These are phyloP conservation scores for Plasmodium inui DNA, from an alignment of 169 alveolate genomes.

Conservation along the genomic window DNA sequence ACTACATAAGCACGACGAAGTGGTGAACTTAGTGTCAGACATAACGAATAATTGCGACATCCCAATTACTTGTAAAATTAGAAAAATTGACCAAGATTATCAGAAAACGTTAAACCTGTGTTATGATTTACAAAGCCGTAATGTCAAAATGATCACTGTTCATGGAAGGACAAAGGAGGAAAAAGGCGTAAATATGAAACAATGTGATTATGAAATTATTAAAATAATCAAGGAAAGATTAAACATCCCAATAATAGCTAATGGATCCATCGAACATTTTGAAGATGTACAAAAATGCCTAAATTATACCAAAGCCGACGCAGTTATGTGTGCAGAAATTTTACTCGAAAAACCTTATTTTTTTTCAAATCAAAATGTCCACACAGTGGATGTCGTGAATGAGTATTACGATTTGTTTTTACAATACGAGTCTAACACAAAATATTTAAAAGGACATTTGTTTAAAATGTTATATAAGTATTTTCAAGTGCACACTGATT, in stretches of 20 bases:
- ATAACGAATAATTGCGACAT: slow-evolving; percentile 85
- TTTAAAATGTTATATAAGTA: slow-evolving; percentile 61
- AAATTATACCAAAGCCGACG: slow-evolving; percentile 92
- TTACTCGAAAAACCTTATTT: slow-evolving; percentile 92
- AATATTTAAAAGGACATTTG: slow-evolving; percentile 68
- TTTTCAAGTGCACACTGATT: slow-evolving; percentile 55
- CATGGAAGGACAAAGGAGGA: slow-evolving; percentile 85
- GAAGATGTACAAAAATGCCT: slow-evolving; percentile 91
- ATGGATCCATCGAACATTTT: slow-evolving; percentile 92
- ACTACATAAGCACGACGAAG: slow-evolving; percentile 90
- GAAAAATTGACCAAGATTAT: slow-evolving; percentile 88
- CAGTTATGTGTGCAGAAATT: slow-evolving; percentile 94
- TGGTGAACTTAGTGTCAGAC: slow-evolving; percentile 84
- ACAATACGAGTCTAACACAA: slow-evolving; percentile 65
- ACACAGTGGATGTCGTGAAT: slow-evolving; percentile 46
- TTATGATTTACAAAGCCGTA: slow-evolving; percentile 87
- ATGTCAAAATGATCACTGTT: slow-evolving; percentile 86
- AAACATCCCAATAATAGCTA: slow-evolving; percentile 93
- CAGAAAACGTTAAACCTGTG: slow-evolving; percentile 91
- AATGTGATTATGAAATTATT: slow-evolving; percentile 87
- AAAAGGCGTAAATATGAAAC: slow-evolving; percentile 76
- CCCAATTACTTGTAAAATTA: slow-evolving; percentile 92
- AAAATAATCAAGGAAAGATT: slow-evolving; percentile 89
- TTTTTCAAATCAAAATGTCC: slow-evolving; percentile 77
- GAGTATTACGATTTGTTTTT: slow-evolving; percentile 64